phyloP scores from a whole-genome alignment of 495 filamentous ascomycete genomes.

The Hypoxylon lenormandii region DNA sequence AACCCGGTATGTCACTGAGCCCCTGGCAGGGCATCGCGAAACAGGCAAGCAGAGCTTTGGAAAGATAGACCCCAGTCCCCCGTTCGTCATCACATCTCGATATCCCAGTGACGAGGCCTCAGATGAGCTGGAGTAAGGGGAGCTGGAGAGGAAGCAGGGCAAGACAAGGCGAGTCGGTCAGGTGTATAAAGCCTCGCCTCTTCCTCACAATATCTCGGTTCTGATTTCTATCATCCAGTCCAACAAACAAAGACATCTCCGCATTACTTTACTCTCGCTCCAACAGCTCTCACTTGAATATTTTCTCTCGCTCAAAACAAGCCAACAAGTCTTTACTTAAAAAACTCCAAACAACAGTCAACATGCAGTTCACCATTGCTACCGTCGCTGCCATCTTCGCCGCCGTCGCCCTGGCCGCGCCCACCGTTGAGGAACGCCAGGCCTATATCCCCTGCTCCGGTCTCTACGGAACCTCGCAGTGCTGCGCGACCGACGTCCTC shows the following conservation, averaged over 20 bases:
- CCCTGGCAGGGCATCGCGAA: slow-evolving; percentile 19
- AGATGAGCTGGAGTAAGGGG: slow-evolving; percentile 5
- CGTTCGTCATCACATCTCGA: slow-evolving; percentile 26
- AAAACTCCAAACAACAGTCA: slow-evolving; percentile 13
- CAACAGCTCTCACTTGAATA: neutral
- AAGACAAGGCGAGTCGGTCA: neutral
- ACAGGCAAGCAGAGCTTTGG: slow-evolving; percentile 15
- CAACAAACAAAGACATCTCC: slow-evolving; percentile 11
- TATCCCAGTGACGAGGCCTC: slow-evolving; percentile 15
- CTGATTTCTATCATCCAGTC: slow-evolving; percentile 5
- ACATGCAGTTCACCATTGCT: slow-evolving; percentile 47
- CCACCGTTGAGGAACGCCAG: slow-evolving; percentile 49
- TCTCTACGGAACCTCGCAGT: slow-evolving; percentile 56
- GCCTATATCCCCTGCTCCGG: slow-evolving; percentile 55
- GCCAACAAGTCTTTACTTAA: neutral
- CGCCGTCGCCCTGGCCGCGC: slow-evolving; percentile 41
- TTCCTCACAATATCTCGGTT: slow-evolving; percentile 10
- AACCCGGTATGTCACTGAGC: slow-evolving; percentile 15
- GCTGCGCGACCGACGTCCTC: slow-evolving; percentile 60
- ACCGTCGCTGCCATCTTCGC: slow-evolving; percentile 26
- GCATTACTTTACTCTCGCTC: slow-evolving; percentile 14
- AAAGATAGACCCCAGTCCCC: slow-evolving; percentile 1
- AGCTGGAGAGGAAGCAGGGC: neutral
- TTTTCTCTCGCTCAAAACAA: slow-evolving; percentile 1
- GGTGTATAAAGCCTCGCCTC: slow-evolving; percentile 16